These are phyloP conservation scores for Pseudodiploospora longispora DNA, from an alignment of 2,329 filamentous ascomycete species.

Conservation along the genomic window DNA sequence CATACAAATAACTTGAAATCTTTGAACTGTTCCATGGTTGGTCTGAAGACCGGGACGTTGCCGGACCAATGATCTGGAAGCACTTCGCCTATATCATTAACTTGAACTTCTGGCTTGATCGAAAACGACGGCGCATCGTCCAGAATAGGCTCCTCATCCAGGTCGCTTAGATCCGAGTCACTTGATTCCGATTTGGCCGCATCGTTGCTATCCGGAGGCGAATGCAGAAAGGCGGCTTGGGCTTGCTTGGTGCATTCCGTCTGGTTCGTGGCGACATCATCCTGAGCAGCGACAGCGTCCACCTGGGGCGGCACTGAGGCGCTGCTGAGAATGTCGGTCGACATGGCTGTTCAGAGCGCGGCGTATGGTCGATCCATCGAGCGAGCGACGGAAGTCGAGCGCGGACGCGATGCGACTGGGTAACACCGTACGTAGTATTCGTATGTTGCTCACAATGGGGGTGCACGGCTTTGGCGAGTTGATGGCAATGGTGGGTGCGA, in stretches of 20 bases:
- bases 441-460: neutral
- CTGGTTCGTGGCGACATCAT: conserved; percentile 20
- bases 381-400: conserved; percentile 11
- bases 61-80: conserved; percentile 80
- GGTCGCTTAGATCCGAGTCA: conserved; percentile 59
- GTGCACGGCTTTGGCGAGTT: conserved; percentile 3
- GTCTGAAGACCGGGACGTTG: conserved; percentile 87
- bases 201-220: conserved; percentile 57
- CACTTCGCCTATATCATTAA: conserved; percentile 67
- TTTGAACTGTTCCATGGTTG: conserved; percentile 89
- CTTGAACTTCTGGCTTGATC: conserved; percentile 18
- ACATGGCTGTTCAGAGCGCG: conserved; percentile 39
- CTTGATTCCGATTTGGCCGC: conserved; percentile 50
- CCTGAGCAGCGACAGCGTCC: conserved; percentile 14
- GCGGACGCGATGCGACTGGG: conserved; percentile 8
- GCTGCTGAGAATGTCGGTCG: conserved; percentile 44
- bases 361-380: conserved; percentile 28
- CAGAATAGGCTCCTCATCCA: conserved; percentile 46
- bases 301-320: conserved; percentile 28
- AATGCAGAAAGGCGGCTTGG: conserved; percentile 45
- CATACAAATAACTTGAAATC: conserved; percentile 86
- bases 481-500: conserved; percentile 6
- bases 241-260: conserved; percentile 27
- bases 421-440: neutral
- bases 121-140: conserved; percentile 21